Conservation (phyloP, 345 rosid species). For the Populus davidiana region DNA sequence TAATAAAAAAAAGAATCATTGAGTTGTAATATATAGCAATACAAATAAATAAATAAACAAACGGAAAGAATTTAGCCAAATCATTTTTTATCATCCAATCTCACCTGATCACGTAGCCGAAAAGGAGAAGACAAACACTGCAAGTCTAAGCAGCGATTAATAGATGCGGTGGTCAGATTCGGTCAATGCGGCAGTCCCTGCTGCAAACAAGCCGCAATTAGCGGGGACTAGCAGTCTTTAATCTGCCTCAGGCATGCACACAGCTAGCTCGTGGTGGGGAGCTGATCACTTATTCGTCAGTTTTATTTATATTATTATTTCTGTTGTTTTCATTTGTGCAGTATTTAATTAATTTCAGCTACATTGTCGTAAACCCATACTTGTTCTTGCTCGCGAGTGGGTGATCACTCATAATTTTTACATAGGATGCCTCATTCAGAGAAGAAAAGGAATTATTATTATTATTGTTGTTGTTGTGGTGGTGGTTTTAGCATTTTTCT, state of each 20-base stretch:
- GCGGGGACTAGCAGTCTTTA: background rate
- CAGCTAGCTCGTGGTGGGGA: background rate
- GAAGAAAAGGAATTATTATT: background rate
- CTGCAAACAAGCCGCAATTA: slow-evolving; percentile 10
- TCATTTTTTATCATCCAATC: background rate
- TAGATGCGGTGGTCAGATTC: background rate
- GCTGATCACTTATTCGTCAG: background rate
- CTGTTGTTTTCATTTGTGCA: background rate
- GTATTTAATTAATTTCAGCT: background rate
- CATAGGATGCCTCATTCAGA: background rate
- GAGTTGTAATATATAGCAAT: too few relatives aligned
- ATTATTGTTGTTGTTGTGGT: background rate
- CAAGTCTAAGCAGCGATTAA: background rate
- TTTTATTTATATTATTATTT: background rate
- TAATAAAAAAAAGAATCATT: too few relatives aligned
- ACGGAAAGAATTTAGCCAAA: background rate
- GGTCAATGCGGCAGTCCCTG: slow-evolving; percentile 3
- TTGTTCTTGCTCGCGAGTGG: background rate
- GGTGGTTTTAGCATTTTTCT: background rate
- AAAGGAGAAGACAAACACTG: background rate
- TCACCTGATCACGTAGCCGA: background rate
- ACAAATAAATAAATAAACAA: too few relatives aligned
- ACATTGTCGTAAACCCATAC: background rate
- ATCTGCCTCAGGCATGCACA: background rate
- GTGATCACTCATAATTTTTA: slow-evolving; percentile 10